These are phyloP conservation scores for Talaromyces sp. DNA, from an alignment of 2,329 filamentous ascomycete species.

Conservation along the genomic window DNA sequence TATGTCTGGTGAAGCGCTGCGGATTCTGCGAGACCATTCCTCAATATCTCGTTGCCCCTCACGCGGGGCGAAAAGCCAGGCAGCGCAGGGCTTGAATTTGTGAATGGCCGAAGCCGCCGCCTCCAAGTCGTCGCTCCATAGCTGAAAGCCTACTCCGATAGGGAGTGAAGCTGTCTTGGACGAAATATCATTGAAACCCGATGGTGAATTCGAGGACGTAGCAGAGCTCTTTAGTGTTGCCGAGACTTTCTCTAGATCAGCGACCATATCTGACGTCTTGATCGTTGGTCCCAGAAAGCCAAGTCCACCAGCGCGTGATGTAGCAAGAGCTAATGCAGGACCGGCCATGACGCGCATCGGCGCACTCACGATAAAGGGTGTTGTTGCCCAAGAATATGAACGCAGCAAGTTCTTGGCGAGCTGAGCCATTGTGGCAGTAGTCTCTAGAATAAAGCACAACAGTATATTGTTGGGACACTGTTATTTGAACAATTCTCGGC, in stretches of 20 bases:
- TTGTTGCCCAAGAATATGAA: conserved; percentile 51
- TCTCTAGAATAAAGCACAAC: not conserved
- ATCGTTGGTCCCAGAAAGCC: conserved; percentile 58
- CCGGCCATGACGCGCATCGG: conserved; percentile 67
- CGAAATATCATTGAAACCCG: not conserved
- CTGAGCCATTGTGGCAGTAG: not conserved
- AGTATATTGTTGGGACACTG: not conserved
- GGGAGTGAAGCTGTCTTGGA: conserved; percentile 22
- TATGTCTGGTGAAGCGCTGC: conserved; percentile 37
- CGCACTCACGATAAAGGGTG: conserved; percentile 58
- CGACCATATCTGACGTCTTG: conserved; percentile 27
- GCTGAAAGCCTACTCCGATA: conserved; percentile 39
- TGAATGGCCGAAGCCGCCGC: conserved; percentile 25
- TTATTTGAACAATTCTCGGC: not conserved
- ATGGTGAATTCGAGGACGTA: conserved; percentile 1
- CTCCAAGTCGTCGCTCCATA: conserved; percentile 35
- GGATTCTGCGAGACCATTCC: conserved; percentile 44
- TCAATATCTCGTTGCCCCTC: conserved; percentile 30
- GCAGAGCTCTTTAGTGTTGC: conserved; percentile 20
- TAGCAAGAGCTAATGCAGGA: conserved; percentile 55
- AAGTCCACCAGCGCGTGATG: conserved; percentile 53
- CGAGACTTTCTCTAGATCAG: conserved; percentile 27
- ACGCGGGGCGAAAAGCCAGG: conserved; percentile 39
- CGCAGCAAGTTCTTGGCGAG: conserved; percentile 4
- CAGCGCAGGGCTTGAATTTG: conserved; percentile 36